Base-by-base conservation (phyloP, 768 basidiomycete genomes). In the Auriscalpium orientale region DNA sequence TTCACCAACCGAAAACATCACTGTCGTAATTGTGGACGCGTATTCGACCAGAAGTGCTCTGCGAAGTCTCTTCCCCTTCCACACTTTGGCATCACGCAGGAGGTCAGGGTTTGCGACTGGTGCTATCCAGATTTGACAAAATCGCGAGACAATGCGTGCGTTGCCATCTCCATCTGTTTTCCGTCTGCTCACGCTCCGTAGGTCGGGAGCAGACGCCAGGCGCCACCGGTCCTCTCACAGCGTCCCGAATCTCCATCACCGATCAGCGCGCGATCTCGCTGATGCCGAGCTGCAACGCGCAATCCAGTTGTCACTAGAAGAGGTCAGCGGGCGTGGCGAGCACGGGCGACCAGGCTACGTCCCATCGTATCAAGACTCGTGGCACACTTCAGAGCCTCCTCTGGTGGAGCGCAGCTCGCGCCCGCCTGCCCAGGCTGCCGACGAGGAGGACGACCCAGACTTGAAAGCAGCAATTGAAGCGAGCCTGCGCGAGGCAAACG, bases 1-100 rank as follows among this genome's bases (percentile, higher is more conserved):
- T 94, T 98, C 68, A 97, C 94, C 34, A 98, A 98, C 67, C 82
- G 97, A 51, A 98, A 98, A 68, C 97, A 99, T 65, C 97, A 99
- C 66, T 99, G 97, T 68, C 84, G 97, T 13, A 98, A 98, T 69
- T 99, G 97, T 71, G 97, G 97, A 8, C 86, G 88, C 67, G 93
- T 98, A 13, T 98, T 97, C 66, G 95, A 98, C 71, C 92, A 95
- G 54, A 79, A 83, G 44, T 99, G 97, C 69, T 95, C 92, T 0
- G 85, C 89, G 36, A 89, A 92, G 70, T 74, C 79, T 2, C 82
- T 91, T 70, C 75, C 91, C 0, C 77, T 98, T 21, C 95, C 97
- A 4, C 90, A 94, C 67, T 95, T 91, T 64, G 97, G 97, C 11
- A 94, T 99, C 62, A 77, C 83, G 1, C 87, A 97, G 65, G 86